Evolutionary conservation across 2,329 filamentous ascomycete genomes (phyloP).

Genomic region (Daldinia sp.): DNA sequence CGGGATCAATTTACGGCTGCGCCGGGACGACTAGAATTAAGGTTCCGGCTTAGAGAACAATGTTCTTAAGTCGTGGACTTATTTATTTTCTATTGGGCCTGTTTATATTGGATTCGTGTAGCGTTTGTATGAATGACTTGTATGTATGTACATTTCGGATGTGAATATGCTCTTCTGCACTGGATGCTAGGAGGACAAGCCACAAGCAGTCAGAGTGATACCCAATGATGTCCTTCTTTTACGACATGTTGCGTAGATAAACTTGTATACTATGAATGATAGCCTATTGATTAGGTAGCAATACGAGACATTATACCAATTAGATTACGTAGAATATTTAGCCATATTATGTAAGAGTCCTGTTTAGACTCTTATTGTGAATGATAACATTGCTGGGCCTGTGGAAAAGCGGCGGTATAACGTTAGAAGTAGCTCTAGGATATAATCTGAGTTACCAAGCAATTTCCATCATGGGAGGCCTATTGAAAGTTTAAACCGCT

Average conservation of each 20-base stretch:
- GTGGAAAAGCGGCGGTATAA: too few species aligned
- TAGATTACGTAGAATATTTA: neutral
- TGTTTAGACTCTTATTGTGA: too few species aligned
- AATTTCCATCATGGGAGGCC: too few species aligned
- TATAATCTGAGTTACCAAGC: too few species aligned
- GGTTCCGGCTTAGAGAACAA: conserved; percentile 24
- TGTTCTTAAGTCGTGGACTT: neutral
- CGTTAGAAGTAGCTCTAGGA: too few species aligned
- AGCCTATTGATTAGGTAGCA: neutral
- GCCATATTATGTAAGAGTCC: too few species aligned
- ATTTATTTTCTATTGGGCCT: neutral
- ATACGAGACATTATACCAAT: neutral
- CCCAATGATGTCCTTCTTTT: neutral
- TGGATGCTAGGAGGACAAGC: neutral
- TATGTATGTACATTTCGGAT: conserved; percentile 1
- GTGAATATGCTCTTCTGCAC: neutral
- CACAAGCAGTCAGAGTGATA: neutral
- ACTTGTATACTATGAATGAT: neutral
- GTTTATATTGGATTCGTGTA: neutral
- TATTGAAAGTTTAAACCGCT: too few species aligned
- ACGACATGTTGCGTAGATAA: neutral
- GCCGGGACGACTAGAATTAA: conserved; percentile 31
- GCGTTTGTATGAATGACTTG: neutral
- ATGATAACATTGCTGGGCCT: too few species aligned
- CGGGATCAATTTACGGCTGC: conserved; percentile 40